phyloP scores from a whole-genome alignment of 2,329 filamentous ascomycete genomes.

The Ophiocordyceps australis region DNA sequence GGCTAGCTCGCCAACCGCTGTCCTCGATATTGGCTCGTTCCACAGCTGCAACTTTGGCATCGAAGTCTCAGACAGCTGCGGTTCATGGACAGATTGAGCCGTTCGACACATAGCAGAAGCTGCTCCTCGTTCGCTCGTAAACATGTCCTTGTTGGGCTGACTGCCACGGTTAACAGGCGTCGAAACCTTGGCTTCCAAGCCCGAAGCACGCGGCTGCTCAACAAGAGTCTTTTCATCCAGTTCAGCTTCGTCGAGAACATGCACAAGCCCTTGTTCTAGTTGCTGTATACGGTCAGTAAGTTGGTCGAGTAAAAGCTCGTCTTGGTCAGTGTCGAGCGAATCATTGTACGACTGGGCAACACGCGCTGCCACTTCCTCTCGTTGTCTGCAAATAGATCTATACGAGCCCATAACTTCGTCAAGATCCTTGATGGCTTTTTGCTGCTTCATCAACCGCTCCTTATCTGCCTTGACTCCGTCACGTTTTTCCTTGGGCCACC shows the following conservation, averaged over 20 bases:
- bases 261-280: constrained; percentile 22
- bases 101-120: no score
- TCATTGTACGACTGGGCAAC: constrained; percentile 32
- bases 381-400: constrained; percentile 19
- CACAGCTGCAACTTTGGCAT: constrained; percentile 7
- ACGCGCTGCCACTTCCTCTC: constrained; percentile 24
- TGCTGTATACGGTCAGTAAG: constrained; percentile 24
- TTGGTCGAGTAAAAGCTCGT: constrained; percentile 29
- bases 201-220: background rate
- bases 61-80: constrained; percentile 23
- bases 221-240: constrained; percentile 17
- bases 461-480: constrained; percentile 29
- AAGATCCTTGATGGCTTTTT: constrained; percentile 22
- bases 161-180: no score
- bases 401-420: constrained; percentile 22
- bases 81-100: constrained; percentile 36
- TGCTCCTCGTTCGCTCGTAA: no score
- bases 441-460: constrained; percentile 24
- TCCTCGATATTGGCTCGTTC: constrained; percentile 6
- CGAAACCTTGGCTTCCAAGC: no score
- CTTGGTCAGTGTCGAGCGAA: constrained; percentile 29
- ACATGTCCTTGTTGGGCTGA: no score
- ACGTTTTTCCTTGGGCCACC: constrained; percentile 24
- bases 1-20: constrained; percentile 7
- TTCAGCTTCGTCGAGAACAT: constrained; percentile 22